Conservation (phyloP, 768 basidiomycete species). For the Boletus sp. region DNA sequence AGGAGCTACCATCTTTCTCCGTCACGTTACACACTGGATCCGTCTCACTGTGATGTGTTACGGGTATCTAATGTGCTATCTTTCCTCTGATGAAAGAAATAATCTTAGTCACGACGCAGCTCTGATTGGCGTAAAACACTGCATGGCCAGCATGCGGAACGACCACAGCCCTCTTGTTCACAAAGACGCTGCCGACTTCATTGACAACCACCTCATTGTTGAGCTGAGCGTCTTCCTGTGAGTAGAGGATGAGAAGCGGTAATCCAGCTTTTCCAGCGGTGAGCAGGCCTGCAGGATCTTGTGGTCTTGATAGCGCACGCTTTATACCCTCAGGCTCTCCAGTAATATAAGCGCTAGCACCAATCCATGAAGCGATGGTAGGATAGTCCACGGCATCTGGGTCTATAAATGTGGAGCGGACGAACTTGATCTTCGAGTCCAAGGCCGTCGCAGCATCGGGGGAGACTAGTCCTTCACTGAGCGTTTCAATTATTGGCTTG, state of each 20-base stretch:
- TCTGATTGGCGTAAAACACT: conserved; percentile 1
- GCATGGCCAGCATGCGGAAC: conserved; percentile 1
- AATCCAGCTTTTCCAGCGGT: neutral
- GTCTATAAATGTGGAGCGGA: conserved; percentile 1
- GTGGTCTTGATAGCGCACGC: neutral
- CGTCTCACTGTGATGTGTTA: too few relatives aligned
- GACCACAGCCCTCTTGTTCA: neutral
- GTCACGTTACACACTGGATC: too few relatives aligned
- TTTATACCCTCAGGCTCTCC: neutral
- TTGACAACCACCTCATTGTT: neutral
- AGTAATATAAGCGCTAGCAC: neutral
- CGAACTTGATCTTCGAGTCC: conserved; percentile 3
- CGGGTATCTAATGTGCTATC: neutral
- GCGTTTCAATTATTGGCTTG: neutral
- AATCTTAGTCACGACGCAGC: conserved; percentile 1
- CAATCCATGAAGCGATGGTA: conserved; percentile 5
- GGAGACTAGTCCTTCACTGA: neutral
- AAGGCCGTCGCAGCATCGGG: neutral
- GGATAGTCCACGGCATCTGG: conserved; percentile 5
- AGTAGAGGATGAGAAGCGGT: neutral
- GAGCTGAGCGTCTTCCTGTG: neutral
- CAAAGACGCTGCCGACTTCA: neutral
- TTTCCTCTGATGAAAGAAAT: conserved; percentile 2
- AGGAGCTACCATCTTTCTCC: too few relatives aligned
- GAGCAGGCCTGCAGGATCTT: neutral